These are phyloP conservation scores for Fraxinus americana DNA, from an alignment of 257 asterid genomes.

Conservation along the genomic window DNA sequence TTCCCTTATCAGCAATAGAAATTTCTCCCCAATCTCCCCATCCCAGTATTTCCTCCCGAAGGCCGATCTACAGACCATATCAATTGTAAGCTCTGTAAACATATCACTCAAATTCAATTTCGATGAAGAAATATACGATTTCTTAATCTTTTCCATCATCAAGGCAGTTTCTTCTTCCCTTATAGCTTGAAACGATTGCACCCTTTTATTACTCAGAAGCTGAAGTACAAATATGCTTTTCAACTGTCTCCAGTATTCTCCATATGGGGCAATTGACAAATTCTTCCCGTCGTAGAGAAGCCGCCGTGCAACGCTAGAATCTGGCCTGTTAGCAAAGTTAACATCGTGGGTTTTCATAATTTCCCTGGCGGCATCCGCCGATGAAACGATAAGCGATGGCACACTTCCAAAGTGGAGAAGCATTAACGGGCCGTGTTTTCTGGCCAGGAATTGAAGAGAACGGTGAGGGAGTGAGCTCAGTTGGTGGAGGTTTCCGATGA, in stretches of 20 bases:
- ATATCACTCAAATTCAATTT: constrained; percentile 31
- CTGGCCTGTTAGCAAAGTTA: constrained; percentile 32
- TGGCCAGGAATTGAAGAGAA: constrained; percentile 21
- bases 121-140: not conserved
- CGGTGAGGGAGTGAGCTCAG: constrained; percentile 22
- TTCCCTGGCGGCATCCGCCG: constrained; percentile 23
- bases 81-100: constrained; percentile 20
- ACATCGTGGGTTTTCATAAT: constrained; percentile 38
- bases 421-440: constrained; percentile 25
- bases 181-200: constrained; percentile 25
- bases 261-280: constrained; percentile 30
- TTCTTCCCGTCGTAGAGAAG: constrained; percentile 35
- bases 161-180: constrained; percentile 34
- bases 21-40: constrained; percentile 28
- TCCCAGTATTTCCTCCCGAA: constrained; percentile 33
- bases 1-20: constrained; percentile 22
- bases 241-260: constrained; percentile 46
- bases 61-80: constrained; percentile 33
- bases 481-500: constrained; percentile 30
- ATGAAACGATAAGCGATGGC: constrained; percentile 18
- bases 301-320: constrained; percentile 1
- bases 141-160: constrained; percentile 23
- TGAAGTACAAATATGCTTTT: constrained; percentile 40
- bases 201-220: constrained; percentile 39
- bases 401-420: constrained; percentile 25